These are phyloP conservation scores for Diplodia intermedia DNA, from an alignment of 2,329 filamentous ascomycete species.

Conservation along the genomic window DNA sequence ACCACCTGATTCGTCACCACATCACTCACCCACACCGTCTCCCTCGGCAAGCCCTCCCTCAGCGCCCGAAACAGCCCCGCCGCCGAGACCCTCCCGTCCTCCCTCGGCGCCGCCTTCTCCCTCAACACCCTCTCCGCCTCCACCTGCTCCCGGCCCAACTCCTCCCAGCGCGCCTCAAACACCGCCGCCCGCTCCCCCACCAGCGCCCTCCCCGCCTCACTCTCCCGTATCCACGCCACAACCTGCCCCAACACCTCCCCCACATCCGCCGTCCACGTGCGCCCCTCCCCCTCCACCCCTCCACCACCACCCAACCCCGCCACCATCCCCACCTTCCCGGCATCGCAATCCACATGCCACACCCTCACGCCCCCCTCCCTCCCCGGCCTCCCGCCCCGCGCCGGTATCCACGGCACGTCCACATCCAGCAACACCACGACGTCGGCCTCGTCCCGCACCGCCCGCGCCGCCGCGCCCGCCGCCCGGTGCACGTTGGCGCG, in stretches of 20 bases:
- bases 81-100: slow-evolving; percentile 22
- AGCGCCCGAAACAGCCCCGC: slow-evolving; percentile 25
- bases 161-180: not conserved
- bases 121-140: not conserved
- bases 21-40: slow-evolving; percentile 10
- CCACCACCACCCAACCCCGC: slow-evolving; percentile 76
- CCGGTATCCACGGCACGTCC: slow-evolving; percentile 40
- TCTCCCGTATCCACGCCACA: not conserved
- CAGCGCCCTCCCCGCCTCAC: not conserved
- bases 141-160: not conserved
- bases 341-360: slow-evolving; percentile 71
- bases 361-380: slow-evolving; percentile 59
- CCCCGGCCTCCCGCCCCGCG: slow-evolving; percentile 27
- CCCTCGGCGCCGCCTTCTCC: not conserved
- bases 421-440: slow-evolving; percentile 37
- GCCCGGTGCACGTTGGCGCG: slow-evolving; percentile 36
- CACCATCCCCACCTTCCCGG: slow-evolving; percentile 74
- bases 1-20: slow-evolving; percentile 19
- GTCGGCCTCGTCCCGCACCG: slow-evolving; percentile 35
- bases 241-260: slow-evolving; percentile 55
- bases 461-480: slow-evolving; percentile 35
- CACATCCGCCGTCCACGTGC: slow-evolving; percentile 69
- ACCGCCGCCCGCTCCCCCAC: not conserved
- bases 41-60: slow-evolving; percentile 42
- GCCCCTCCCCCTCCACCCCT: slow-evolving; percentile 63